Evolutionary conservation across 306 rosid species (phyloP), one percentile per base, ranked within the genome.

Genomic region (Erythrophleum fordii): DNA sequence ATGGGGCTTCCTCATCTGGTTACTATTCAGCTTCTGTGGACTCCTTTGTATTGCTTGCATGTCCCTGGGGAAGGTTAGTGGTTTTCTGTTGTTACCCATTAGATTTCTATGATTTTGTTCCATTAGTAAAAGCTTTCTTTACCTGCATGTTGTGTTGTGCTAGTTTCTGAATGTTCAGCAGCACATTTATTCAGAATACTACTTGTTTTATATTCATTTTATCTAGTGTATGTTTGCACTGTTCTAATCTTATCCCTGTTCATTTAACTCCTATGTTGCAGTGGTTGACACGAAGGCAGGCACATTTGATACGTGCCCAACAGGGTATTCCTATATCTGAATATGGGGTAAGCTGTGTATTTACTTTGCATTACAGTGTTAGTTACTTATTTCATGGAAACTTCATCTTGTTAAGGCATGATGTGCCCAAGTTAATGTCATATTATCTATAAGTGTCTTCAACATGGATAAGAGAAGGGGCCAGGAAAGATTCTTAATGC

Each of bases 1-100:
- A 82, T 93, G 94, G 97, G 97, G 97, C 59, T 93, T 93, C 76
- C 90, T 93, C 64, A 88, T 93, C 81, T 93, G 98, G 97, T 87
- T 93, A 59, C 92, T 93, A 68, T 93, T 91, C 82, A 91, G 98
- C 91, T 91, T 90, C 89, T 86, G 91, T 77, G 91, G 88, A 26
- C 97, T 93, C 17, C 61, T 86, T 77, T 90, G 93, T 83, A 82
- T 93, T 87, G 92, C 93, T 39, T 88, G 88, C 83, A 74, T 88
- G 90, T 78, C 91, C 10, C 26, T 88, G 67, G 92, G 92, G 71
- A 93, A 90, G 98, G 98, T 93, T 77, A 77, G 93, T 84, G 75
- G 31, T 71, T 31, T 49, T 16, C 16, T 84, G 51, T 35, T 74
- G 25, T 48, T 78, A 31, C 31, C 25, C 34, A 25, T 75, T 16